These are phyloP conservation scores for Pseudogymnoascus sp. DNA, from an alignment of 2,329 filamentous ascomycete species.

Conservation along the genomic window DNA sequence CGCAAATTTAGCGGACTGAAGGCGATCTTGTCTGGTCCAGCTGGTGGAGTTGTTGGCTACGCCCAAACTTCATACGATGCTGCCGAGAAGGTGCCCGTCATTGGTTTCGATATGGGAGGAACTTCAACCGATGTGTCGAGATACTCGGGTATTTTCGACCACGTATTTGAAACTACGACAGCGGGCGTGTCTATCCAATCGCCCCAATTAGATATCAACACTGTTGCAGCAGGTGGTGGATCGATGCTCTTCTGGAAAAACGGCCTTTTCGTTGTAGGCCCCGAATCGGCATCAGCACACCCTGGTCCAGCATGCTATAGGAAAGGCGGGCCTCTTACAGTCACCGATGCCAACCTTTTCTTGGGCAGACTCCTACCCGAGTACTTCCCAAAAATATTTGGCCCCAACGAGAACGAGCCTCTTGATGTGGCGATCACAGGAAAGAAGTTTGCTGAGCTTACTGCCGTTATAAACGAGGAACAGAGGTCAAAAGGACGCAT, in stretches of 20 bases:
- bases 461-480: constrained; percentile 70
- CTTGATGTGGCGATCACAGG: constrained; percentile 69
- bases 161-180: constrained; percentile 70
- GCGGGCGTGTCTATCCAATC: constrained; percentile 73
- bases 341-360: constrained; percentile 85
- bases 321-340: constrained; percentile 79
- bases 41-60: constrained; percentile 63
- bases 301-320: constrained; percentile 86
- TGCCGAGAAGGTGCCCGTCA: constrained; percentile 56
- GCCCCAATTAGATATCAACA: constrained; percentile 76
- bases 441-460: constrained; percentile 66
- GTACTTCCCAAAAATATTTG: constrained; percentile 91
- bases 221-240: constrained; percentile 39
- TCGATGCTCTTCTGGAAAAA: constrained; percentile 58
- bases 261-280: constrained; percentile 64
- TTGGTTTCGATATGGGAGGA: constrained; percentile 64
- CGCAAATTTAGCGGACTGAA: constrained; percentile 54
- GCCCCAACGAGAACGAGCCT: constrained; percentile 74
- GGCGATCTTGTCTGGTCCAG: constrained; percentile 60
- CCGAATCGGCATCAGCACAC: constrained; percentile 62
- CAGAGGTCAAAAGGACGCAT: constrained; percentile 44
- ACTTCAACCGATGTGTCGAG: constrained; percentile 63
- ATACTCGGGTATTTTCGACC: constrained; percentile 59
- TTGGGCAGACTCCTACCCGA: constrained; percentile 76
- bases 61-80: constrained; percentile 57